Evolutionary conservation across 805 yeast genomes (phyloP).

Genomic region (Kluyveromyces starmeri): DNA sequence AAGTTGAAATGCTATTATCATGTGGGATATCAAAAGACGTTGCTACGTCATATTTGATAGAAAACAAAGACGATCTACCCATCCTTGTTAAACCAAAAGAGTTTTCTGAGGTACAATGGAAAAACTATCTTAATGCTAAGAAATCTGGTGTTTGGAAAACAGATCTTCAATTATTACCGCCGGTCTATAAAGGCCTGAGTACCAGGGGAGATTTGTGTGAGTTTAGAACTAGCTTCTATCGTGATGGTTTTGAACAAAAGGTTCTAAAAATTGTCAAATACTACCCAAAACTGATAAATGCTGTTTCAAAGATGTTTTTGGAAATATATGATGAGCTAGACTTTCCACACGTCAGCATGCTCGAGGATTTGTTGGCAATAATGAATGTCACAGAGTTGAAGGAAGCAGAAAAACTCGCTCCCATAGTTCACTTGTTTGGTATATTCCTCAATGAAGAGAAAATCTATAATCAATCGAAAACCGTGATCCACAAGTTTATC

Average conservation of each 20-base stretch:
- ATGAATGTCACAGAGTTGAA: conserved; percentile 31
- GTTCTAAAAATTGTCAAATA: conserved; percentile 36
- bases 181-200: conserved; percentile 32
- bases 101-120: conserved; percentile 29
- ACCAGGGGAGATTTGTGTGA: conserved; percentile 35
- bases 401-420: conserved; percentile 27
- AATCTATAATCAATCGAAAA: conserved; percentile 30
- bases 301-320: conserved; percentile 34
- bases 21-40: conserved; percentile 27
- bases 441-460: conserved; percentile 33
- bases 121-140: conserved; percentile 10
- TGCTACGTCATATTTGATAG: conserved; percentile 26
- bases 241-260: conserved; percentile 31
- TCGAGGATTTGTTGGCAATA: conserved; percentile 30
- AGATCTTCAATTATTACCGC: conserved; percentile 25
- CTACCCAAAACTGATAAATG: conserved; percentile 32
- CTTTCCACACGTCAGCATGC: conserved; percentile 29
- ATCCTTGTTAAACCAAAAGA: conserved; percentile 19
- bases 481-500: conserved; percentile 31
- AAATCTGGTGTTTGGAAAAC: conserved; percentile 19
- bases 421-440: conserved; percentile 37
- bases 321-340: conserved; percentile 29
- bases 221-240: conserved; percentile 30
- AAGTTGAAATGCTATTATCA: conserved; percentile 14
- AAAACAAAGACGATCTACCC: conserved; percentile 28